phyloP scores from a whole-genome alignment of 2,329 filamentous ascomycete genomes.

The Botryotinia globosa region DNA sequence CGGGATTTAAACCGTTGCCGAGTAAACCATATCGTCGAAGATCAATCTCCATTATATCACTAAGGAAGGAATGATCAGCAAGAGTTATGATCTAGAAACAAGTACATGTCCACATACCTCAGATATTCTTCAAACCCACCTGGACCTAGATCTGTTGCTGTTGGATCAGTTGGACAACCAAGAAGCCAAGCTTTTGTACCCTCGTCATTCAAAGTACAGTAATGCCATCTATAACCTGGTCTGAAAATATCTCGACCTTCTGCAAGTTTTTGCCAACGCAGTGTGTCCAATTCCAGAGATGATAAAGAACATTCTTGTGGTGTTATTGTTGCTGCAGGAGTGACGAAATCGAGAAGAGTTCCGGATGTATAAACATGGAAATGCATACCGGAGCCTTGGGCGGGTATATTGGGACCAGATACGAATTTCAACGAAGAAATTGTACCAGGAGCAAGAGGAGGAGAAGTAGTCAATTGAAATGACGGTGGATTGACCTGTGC shows the following conservation, averaged over 20 bases:
- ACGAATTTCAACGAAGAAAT: slow-evolving; percentile 90
- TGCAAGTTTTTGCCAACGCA: slow-evolving; percentile 93
- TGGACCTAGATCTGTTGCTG: slow-evolving; percentile 61
- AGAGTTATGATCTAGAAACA: not conserved
- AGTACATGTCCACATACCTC: slow-evolving; percentile 42
- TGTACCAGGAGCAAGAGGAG: slow-evolving; percentile 80
- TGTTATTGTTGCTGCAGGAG: slow-evolving; percentile 82
- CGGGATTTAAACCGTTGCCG: slow-evolving; percentile 67
- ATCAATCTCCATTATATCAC: slow-evolving; percentile 92
- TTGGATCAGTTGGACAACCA: slow-evolving; percentile 78
- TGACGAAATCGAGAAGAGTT: slow-evolving; percentile 89
- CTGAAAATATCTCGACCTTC: slow-evolving; percentile 94
- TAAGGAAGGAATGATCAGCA: slow-evolving; percentile 28
- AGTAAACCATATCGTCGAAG: slow-evolving; percentile 87
- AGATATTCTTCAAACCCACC: slow-evolving; percentile 85
- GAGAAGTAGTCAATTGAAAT: slow-evolving; percentile 67
- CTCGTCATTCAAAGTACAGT: slow-evolving; percentile 92
- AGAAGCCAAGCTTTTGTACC: slow-evolving; percentile 96
- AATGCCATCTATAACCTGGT: slow-evolving; percentile 93
- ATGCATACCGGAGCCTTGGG: slow-evolving; percentile 86
- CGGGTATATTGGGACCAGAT: slow-evolving; percentile 79
- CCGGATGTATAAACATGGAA: slow-evolving; percentile 95
- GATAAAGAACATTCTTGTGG: slow-evolving; percentile 87
- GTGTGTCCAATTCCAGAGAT: slow-evolving; percentile 77
- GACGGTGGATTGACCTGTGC: slow-evolving; percentile 65